Conservation (phyloP, 2,329 filamentous ascomycete genomes). For the Clathrospora elynae region DNA sequence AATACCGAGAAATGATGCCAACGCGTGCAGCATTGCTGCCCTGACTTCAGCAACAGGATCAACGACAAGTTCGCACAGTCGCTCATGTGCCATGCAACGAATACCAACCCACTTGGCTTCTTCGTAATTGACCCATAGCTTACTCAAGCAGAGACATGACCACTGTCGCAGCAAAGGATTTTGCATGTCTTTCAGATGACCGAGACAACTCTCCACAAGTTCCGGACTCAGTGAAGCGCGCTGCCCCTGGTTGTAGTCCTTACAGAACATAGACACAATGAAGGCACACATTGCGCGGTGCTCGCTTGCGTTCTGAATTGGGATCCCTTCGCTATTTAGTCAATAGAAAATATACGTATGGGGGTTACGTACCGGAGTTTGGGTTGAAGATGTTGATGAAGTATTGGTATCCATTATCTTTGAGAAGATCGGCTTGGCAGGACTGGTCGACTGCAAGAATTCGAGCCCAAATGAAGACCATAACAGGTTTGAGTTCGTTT, state of each 20-base stretch:
- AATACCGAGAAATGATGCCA: conserved; percentile 93
- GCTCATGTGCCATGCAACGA: conserved; percentile 79
- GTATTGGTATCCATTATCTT: conserved; percentile 96
- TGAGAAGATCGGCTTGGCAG: conserved; percentile 90
- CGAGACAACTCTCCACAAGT: conserved; percentile 84
- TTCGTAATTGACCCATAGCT: conserved; percentile 87
- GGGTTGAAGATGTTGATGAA: conserved; percentile 93
- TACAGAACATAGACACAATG: conserved; percentile 96
- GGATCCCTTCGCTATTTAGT: conserved; percentile 60
- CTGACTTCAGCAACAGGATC: conserved; percentile 92
- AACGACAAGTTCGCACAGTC: conserved; percentile 78
- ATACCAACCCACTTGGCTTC: conserved; percentile 98
- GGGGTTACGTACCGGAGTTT: conserved; percentile 58
- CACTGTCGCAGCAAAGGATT: conserved; percentile 91
- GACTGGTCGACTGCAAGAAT: conserved; percentile 93
- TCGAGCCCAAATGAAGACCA: conserved; percentile 99
- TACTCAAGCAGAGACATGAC: conserved; percentile 93
- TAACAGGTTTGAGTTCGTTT: conserved; percentile 91
- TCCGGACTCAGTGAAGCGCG: conserved; percentile 89
- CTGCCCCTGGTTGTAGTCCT: conserved; percentile 89
- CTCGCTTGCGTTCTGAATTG: conserved; percentile 85
- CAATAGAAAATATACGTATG: neutral
- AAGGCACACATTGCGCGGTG: conserved; percentile 99
- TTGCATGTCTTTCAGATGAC: conserved; percentile 81
- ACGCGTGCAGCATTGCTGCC: conserved; percentile 88